Percentiles rank a stretch among this genome's conserved stretches.
phyloP scores from a whole-genome alignment of 306 rosid species.

The Rubus idaeus region DNA sequence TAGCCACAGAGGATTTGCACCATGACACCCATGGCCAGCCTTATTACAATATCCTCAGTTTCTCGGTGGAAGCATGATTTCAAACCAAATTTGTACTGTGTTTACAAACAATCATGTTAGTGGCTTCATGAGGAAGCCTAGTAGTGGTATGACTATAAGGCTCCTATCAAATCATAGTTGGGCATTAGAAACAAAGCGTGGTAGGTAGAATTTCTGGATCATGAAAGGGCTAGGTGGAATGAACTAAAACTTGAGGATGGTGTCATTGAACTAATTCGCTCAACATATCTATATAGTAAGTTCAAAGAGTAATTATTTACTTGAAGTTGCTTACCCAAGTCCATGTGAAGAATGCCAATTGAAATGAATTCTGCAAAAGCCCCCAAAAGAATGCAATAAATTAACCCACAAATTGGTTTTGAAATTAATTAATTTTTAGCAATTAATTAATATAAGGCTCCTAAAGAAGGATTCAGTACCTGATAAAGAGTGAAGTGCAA shows the following conservation, averaged over 20 bases:
- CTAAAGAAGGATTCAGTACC: slow-evolving; percentile 25
- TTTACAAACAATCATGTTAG: slow-evolving; percentile 2
- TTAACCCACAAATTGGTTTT: too few species aligned
- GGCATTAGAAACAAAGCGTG: too few species aligned
- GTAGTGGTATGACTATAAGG: too few species aligned
- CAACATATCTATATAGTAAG: not conserved
- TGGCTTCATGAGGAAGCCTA: too few species aligned
- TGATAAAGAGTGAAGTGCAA: slow-evolving; percentile 51
- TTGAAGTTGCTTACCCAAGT: slow-evolving; percentile 46
- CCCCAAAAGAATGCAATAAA: not conserved
- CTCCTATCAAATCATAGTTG: too few species aligned
- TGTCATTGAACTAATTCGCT: not conserved
- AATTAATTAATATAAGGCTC: too few species aligned
- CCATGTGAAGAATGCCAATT: slow-evolving; percentile 61
- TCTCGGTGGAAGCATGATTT: slow-evolving; percentile 59
- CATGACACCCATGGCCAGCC: slow-evolving; percentile 38
- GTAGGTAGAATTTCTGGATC: too few species aligned
- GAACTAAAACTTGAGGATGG: not conserved
- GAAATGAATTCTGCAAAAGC: slow-evolving; percentile 59
- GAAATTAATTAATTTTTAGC: too few species aligned
- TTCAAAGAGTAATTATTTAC: not conserved
- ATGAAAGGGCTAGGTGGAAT: too few species aligned
- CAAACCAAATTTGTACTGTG: slow-evolving; percentile 49
- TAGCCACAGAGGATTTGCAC: slow-evolving; percentile 59
- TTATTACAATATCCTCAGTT: slow-evolving; percentile 42